Base-by-base conservation (phyloP, 352 stramenopile species). In the Blastocystis sp. region DNA sequence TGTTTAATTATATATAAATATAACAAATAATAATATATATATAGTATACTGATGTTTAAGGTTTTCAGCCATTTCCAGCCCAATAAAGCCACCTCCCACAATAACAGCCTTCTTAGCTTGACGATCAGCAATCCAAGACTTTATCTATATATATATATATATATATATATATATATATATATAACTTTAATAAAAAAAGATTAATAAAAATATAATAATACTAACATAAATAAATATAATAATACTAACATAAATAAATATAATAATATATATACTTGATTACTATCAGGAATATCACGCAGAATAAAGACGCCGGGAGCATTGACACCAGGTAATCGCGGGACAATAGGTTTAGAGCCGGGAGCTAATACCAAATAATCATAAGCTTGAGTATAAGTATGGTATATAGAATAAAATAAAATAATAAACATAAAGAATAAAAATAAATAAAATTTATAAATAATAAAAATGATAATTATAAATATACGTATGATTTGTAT, bases 41-140 rank as follows among this genome's bases (percentile, higher is more conserved):
- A 28, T 4, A 16, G 1, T 27, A 6, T 27, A 59, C 49, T 45
- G 46, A 43, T 72, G 37, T 37, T 70, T 59, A 13, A 80, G 65
- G 48, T 77, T 70, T 59, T 80, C 74, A 0, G 75, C 72, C 72
- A 80, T 78, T 66, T 80, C 74, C 6, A 80, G 52, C 18, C 74
- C 74, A 25, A 80, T 65, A 64, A 80, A 80, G 11, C 73, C 74
- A 23, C 69, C 74, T 24, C 74, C 74, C 16, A 74, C 69, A 25
- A 80, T 70, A 2, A 78, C 72, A 13, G 66, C 71, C 42, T 76
- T 70, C 58, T 69, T 72, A 19, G 66, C 55, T 2, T 62, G 65
- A 5, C 33, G 24, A 19, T 67, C 58, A 2, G 68, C 37, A 33
- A 80, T 68, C 70, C 70, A 77, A 1, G 44, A 36, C 24, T 67